A percentile compares a stretch with the other conserved stretches of the same genome.
These are phyloP conservation scores for Metschnikowia noctiluminum DNA, from an alignment of 805 yeast genomes.

Conservation along the genomic window DNA sequence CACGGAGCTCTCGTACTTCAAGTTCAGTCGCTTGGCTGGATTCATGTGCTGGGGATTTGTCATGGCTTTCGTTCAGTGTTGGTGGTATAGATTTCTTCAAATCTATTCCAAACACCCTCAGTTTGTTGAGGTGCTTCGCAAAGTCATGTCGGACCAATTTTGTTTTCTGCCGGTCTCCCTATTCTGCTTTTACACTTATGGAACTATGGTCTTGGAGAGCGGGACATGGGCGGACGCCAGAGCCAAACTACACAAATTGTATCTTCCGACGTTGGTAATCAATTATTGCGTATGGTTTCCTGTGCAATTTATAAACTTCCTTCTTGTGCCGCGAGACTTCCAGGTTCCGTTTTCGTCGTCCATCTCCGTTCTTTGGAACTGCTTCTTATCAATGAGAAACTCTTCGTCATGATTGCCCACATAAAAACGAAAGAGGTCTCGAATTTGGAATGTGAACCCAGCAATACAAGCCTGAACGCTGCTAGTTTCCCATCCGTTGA, in stretches of 20 bases:
- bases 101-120: conserved; percentile 79
- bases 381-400: conserved; percentile 80
- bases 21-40: conserved; percentile 67
- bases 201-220: conserved; percentile 75
- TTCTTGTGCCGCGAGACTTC: conserved; percentile 61
- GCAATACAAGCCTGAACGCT: neutral
- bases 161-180: conserved; percentile 85
- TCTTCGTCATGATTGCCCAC: conserved; percentile 14
- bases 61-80: conserved; percentile 78
- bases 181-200: conserved; percentile 76
- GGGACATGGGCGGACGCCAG: conserved; percentile 65
- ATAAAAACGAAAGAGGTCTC: too few relatives aligned
- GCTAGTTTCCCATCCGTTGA: neutral
- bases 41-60: conserved; percentile 86
- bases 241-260: conserved; percentile 62
- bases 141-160: conserved; percentile 87
- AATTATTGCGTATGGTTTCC: conserved; percentile 81
- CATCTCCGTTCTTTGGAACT: conserved; percentile 90
- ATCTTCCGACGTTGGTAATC: conserved; percentile 61
- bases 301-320: conserved; percentile 72
- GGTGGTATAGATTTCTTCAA: conserved; percentile 85
- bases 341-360: conserved; percentile 91
- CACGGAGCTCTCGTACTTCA: conserved; percentile 42
- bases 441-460: too few relatives aligned
- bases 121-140: conserved; percentile 77